Base-by-base conservation (phyloP, 495 filamentous ascomycete species). In the Patellaria atrata region DNA sequence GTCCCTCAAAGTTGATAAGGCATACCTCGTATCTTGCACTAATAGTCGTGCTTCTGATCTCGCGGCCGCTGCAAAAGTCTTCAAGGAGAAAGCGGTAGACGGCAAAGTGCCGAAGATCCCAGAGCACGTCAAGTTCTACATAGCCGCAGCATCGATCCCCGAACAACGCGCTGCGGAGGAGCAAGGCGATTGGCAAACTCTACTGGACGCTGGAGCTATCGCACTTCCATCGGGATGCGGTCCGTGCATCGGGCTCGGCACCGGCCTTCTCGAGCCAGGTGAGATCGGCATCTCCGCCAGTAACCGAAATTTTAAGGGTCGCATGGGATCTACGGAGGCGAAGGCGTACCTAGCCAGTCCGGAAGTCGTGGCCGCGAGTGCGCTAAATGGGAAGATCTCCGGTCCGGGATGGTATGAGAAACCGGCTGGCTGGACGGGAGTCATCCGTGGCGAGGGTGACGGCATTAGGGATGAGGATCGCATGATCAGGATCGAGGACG, bases 291-390 rank as follows among this genome's bases (percentile, higher is more conserved):
- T 94, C 49, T 77, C 69, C 42, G 81, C 82, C 0, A 77, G 69
- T 32, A 94, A 94, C 62, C 73, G 87, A 13, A 94, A 93, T 56
- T 94, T 92, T 65, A 86, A 89, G 58, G 86, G 83, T 0, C 72
- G 87, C 14, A 93, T 94, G 85, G 86, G 87, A 3, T 74, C 66
- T 4, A 73, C 65, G 5, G 74, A 84, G 4, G 82, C 84, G 0
- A 78, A 82, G 43, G 83, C 85, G 0, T 96, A 96, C 53, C 73
- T 97, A 2, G 81, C 75, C 6, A 84, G 75, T 40, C 87, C 89
- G 3, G 86, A 94, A 43, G 79, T 94, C 9, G 87, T 96, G 2
- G 87, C 87, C 11, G 86, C 87, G 0, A 84, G 78, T 42, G 86
- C 86, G 5, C 56, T 94, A 22, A 62, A 65, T 23, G 86, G 86